These are phyloP conservation scores for Phytophthora europaea DNA, from an alignment of 352 stramenopile species.

Conservation along the genomic window DNA sequence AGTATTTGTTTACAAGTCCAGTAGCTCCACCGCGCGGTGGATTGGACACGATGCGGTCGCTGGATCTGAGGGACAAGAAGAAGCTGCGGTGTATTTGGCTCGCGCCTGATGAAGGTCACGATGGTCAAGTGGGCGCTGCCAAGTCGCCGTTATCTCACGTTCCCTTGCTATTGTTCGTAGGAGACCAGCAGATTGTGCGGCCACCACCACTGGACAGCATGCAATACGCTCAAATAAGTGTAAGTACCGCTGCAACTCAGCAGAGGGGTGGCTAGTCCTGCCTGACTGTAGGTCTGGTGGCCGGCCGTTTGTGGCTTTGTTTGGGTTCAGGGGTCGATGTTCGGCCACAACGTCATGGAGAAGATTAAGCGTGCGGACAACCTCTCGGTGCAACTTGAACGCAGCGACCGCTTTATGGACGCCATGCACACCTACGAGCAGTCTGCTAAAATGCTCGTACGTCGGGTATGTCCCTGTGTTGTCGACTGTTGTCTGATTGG, in stretches of 20 bases:
- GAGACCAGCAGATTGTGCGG: constrained; percentile 67
- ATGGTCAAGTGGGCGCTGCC: constrained; percentile 1
- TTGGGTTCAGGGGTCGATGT: constrained; percentile 54
- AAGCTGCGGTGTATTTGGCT: constrained; percentile 79
- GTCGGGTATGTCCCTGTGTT: not conserved
- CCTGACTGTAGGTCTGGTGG: not conserved
- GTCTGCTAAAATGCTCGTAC: constrained; percentile 76
- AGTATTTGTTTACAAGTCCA: constrained; percentile 41
- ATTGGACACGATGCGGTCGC: constrained; percentile 31
- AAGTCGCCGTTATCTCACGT: not conserved
- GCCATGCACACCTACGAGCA: constrained; percentile 81
- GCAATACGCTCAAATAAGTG: constrained; percentile 69
- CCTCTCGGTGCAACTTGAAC: constrained; percentile 72
- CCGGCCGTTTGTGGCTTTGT: not conserved
- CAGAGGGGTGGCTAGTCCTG: not conserved
- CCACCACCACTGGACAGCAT: constrained; percentile 65
- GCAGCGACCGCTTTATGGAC: constrained; percentile 69
- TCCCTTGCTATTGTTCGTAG: constrained; percentile 26
- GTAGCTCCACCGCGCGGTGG: constrained; percentile 15
- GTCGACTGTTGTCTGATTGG: not conserved
- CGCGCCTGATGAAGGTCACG: constrained; percentile 69
- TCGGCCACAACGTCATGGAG: constrained; percentile 62
- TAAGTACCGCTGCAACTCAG: constrained; percentile 21
- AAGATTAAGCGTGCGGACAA: constrained; percentile 73
- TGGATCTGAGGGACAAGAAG: constrained; percentile 74